Evolutionary conservation across 2,329 filamentous ascomycete species (phyloP).

Genomic region (Ceratocystis huliohia): DNA sequence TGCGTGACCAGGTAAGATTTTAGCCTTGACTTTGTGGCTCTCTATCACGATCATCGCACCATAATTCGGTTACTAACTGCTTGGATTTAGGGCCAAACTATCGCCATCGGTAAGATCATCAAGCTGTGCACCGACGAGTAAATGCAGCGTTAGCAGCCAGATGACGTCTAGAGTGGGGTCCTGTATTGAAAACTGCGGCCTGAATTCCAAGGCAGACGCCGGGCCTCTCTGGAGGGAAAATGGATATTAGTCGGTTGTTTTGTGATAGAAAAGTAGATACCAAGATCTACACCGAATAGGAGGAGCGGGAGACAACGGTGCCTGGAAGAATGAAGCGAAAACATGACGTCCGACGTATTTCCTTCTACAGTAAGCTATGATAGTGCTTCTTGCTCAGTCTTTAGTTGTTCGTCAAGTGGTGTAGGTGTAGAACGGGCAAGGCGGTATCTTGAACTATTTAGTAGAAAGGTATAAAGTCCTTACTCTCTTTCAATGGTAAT

Average conservation of each 20-base stretch:
- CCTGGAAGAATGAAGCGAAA: neutral
- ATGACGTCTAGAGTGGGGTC: conserved; percentile 11
- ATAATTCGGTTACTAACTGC: neutral
- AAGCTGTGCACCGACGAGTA: conserved; percentile 51
- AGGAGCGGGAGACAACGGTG: neutral
- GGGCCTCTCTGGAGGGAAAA: neutral
- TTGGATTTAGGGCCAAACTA: conserved; percentile 71
- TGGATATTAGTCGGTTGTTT: neutral
- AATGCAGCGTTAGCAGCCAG: conserved; percentile 22
- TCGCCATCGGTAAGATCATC: conserved; percentile 98
- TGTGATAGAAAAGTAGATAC: neutral
- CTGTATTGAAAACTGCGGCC: neutral
- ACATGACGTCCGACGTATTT: neutral
- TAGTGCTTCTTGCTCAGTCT: too few relatives aligned
- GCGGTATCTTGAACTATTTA: too few relatives aligned
- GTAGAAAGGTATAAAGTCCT: neutral
- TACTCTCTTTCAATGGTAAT: neutral
- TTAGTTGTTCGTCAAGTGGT: too few relatives aligned
- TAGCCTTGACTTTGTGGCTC: neutral
- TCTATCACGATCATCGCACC: neutral
- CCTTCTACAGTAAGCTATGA: neutral
- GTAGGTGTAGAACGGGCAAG: too few relatives aligned
- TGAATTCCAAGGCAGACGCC: conserved; percentile 1
- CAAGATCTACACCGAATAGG: neutral
- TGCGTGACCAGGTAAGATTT: conserved; percentile 64